Evolutionary conservation across 169 alveolate genomes (phyloP), one percentile per base, ranked within the genome.

Genomic region (Babesia bigemina): DNA sequence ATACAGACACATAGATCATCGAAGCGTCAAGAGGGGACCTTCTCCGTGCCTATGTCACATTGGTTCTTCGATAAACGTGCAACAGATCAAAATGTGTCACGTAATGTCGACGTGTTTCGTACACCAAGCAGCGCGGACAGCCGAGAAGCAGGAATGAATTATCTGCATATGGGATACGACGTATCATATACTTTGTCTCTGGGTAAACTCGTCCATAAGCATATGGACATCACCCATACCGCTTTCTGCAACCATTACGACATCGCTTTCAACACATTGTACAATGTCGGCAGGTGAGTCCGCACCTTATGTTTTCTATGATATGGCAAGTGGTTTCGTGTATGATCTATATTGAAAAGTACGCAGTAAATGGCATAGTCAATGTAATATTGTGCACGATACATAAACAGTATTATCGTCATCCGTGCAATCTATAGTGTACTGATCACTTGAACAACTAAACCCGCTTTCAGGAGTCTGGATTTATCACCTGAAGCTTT

Each of bases 201-300:
- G 9, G 69, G 77, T 17, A 24, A n/a, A 39, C 29, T 21, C 24
- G 60, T 74, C 4, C 44, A 14, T 7, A 67, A 36, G 65, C 36
- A 39, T 26, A 49, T 12, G 8, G 63, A 77, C 29, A 16, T 55
- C 4, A 62, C 45, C 52, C 66, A 81, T 58, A 78, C 73, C 28
- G 60, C 84, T n/a, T 81, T 63, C 42, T 81, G 88, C 71, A 71
- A 81, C 44, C 26, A 60, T 26, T 81, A 81, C 33, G 88, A 81
- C 60, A 78, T 74, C 16, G 79, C 84, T 19, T 81, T 81, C 65
- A 81, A 81, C 53, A 81, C 79, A 8, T 47, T 71, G 73, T 71
- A 63, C 78, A 71, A 81, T 19, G 48, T 63, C 44, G 79, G 84
- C 28, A 71, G 76, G 88, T 81, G 50, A 7, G 76, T 72, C 52